Evolutionary conservation across 2,329 filamentous ascomycete genomes (phyloP), one percentile per base, ranked within the genome.

Genomic region (Aspergillus amoenus): DNA sequence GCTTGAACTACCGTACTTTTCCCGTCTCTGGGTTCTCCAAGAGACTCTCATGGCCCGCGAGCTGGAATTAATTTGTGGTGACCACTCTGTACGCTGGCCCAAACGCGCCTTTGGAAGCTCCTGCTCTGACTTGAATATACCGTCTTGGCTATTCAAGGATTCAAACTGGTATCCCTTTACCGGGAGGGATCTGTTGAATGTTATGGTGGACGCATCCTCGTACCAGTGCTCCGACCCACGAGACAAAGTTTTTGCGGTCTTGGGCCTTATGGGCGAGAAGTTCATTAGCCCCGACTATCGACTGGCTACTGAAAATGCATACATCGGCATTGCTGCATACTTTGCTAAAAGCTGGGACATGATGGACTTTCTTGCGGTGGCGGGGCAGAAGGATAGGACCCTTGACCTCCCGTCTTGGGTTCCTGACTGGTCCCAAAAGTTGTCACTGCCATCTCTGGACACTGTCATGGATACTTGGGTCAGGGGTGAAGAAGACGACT

Each of bases 221-320:
- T 56, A 56, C 11, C n/a, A 56, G 12, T 56, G 46, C 15, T 44
- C 39, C 32, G 53, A 56, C 13, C 53, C 53, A 22, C 45, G 53
- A 27, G 53, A 50, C 32, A 56, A 51, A 18, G 40, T 56, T 3
- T 56, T 56, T 45, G 53, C 45, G 0, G 17, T 50, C 5, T 15
- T 51, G 34, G 45, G 45, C 17, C 30, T 56, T 15, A 44, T 50
- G 32, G 24, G n/a, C n/a, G 39, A 50, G n/a, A 50, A 45, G 22
- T 15, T 8, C 17, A 42, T 56, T 15, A 5, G 9, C 27, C 53
- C 53, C 12, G 53, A 56, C n/a, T 56, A 56, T 18, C 41, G n/a
- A 0, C 37, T 50, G 24, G 15, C 53, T 27, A 22, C 48, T 8
- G 53, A 50, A 13, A 37, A 12, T 2, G 21, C 50, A 34, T 56